Conservation (phyloP, 2,329 filamentous ascomycete genomes). For the Phyllosticta ampelicida region DNA sequence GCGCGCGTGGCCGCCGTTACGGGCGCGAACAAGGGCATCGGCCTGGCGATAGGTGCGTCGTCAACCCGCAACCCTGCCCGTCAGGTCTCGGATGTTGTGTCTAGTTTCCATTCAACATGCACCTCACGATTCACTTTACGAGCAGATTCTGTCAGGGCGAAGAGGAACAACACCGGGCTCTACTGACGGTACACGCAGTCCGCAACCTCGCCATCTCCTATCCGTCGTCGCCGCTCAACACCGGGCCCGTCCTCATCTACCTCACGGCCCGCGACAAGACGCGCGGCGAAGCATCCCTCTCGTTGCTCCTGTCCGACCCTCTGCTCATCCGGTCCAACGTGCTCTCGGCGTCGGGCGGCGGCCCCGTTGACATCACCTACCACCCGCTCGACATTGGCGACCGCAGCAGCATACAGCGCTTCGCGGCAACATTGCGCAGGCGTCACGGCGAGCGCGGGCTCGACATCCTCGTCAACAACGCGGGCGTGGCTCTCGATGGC, state of each 20-base stretch:
- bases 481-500: constrained; percentile 34
- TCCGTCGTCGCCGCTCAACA: constrained; percentile 36
- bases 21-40: constrained; percentile 45
- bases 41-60: constrained; percentile 36
- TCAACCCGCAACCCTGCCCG: too few species aligned
- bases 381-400: constrained; percentile 34
- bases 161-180: too few species aligned
- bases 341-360: constrained; percentile 22
- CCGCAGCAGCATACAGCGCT: constrained; percentile 32
- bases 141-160: too few species aligned
- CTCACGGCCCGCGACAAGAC: constrained; percentile 19
- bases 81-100: too few species aligned
- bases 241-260: constrained; percentile 20
- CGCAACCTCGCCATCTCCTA: constrained; percentile 45
- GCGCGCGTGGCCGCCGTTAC: constrained; percentile 41
- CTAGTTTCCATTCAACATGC: background rate
- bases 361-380: constrained; percentile 24
- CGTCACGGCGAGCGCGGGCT: constrained; percentile 18
- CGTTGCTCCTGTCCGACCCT: constrained; percentile 14
- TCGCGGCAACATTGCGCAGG: constrained; percentile 19
- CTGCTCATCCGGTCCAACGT: constrained; percentile 38
- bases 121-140: background rate
- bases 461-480: constrained; percentile 35
- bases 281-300: constrained; percentile 19
- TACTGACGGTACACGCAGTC: too few species aligned